Evolutionary conservation across 306 rosid species (phyloP).

Genomic region (Lathyrus tuberosus): DNA sequence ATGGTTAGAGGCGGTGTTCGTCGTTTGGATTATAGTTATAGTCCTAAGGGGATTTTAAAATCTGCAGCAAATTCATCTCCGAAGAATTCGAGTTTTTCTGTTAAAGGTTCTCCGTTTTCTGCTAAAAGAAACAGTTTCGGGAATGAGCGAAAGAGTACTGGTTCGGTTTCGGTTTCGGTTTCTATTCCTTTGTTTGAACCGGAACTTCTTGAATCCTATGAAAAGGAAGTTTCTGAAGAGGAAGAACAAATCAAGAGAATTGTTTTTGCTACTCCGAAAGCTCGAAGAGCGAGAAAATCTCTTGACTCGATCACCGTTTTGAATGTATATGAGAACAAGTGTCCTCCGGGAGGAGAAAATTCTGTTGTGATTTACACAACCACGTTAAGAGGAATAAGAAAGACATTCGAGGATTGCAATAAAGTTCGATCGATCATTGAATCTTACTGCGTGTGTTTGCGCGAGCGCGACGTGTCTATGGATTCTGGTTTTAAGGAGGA

Average conservation of each 20-base stretch:
- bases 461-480: conserved; percentile 91
- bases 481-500: conserved; percentile 92
- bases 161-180: conserved; percentile 58
- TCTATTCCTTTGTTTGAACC: conserved; percentile 83
- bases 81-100: conserved; percentile 47
- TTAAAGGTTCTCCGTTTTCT: conserved; percentile 60
- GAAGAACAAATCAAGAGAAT: conserved; percentile 87
- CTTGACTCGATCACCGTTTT: conserved; percentile 48
- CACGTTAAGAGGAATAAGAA: conserved; percentile 87
- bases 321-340: conserved; percentile 51
- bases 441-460: conserved; percentile 55
- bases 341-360: conserved; percentile 77
- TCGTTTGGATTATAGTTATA: conserved; percentile 70
- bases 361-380: conserved; percentile 77
- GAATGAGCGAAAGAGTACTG: conserved; percentile 53
- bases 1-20: conserved; percentile 40
- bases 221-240: conserved; percentile 66
- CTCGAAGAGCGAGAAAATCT: conserved; percentile 39
- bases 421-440: conserved; percentile 67
- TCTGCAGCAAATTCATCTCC: conserved; percentile 40
- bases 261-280: conserved; percentile 60
- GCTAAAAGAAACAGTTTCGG: conserved; percentile 56
- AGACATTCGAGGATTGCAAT: conserved; percentile 88
- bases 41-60: conserved; percentile 61
- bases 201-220: conserved; percentile 68